These are phyloP conservation scores for Platanthera guangdongensis DNA, from an alignment of 106 monocot genomes.

Conservation along the genomic window DNA sequence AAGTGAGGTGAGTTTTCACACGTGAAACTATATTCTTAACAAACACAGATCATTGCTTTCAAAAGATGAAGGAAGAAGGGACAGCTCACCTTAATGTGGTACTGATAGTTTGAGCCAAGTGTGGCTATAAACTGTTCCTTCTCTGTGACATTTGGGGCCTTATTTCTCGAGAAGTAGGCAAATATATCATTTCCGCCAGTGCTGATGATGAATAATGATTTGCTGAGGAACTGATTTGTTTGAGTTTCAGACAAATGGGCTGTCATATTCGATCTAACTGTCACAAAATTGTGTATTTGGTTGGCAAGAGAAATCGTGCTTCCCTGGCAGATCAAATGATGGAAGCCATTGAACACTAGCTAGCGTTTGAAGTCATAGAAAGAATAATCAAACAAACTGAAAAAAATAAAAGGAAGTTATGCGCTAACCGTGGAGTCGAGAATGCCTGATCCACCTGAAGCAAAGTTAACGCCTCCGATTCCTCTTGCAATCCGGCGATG, in stretches of 20 bases:
- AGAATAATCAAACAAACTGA: background rate
- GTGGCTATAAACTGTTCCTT: constrained; percentile 15
- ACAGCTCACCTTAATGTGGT: constrained; percentile 19
- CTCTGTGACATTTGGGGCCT: constrained; percentile 2
- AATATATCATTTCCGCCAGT: constrained; percentile 39
- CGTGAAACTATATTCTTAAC: too few relatives aligned
- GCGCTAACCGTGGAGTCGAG: constrained; percentile 30
- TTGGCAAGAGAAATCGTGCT: constrained; percentile 26
- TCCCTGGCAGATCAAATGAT: constrained; percentile 21
- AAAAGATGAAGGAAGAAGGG: background rate
- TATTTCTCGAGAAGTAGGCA: constrained; percentile 2
- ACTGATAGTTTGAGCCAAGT: constrained; percentile 7
- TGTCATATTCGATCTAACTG: constrained; percentile 20
- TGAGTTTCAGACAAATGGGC: constrained; percentile 1
- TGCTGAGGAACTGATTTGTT: constrained; percentile 15
- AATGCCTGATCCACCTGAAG: constrained; percentile 49
- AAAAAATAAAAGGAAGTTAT: background rate
- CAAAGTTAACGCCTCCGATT: constrained; percentile 39
- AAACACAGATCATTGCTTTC: background rate
- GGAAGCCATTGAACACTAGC: background rate
- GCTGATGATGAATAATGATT: constrained; percentile 45
- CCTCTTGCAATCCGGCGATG: constrained; percentile 18
- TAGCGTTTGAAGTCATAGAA: background rate
- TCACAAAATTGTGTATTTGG: constrained; percentile 33
- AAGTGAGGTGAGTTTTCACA: too few relatives aligned